Evolutionary conservation across 768 basidiomycete genomes (phyloP).

Genomic region (Gymnopilus junonius): DNA sequence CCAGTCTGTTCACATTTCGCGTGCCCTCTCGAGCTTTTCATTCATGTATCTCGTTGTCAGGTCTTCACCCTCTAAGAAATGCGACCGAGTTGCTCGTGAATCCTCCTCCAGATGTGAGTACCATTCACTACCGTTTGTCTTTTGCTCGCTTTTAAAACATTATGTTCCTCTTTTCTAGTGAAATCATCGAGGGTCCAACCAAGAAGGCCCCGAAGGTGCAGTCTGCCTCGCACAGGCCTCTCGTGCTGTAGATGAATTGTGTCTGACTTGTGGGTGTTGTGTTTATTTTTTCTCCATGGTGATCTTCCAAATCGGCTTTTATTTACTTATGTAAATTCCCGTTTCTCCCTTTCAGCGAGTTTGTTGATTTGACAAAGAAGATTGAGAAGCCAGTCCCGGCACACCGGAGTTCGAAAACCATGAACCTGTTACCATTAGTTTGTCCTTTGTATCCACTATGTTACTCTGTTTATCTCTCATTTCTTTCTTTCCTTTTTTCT

Average conservation of each 20-base stretch:
- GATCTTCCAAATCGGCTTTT: not conserved
- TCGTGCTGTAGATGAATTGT: not conserved
- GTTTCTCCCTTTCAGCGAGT: not conserved
- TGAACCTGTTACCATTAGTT: not conserved
- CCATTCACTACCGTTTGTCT: not conserved
- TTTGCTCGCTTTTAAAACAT: not conserved
- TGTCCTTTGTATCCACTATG: not conserved
- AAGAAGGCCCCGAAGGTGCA: not conserved
- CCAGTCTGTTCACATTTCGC: not conserved
- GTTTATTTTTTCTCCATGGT: not conserved
- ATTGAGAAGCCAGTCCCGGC: not conserved
- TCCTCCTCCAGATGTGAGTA: not conserved
- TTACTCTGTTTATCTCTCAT: not conserved
- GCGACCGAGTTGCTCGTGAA: not conserved
- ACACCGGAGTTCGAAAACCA: not conserved
- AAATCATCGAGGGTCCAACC: not conserved
- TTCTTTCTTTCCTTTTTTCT: not conserved
- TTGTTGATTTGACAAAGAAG: not conserved
- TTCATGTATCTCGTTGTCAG: not conserved
- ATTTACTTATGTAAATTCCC: not conserved
- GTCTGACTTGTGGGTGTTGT: not conserved
- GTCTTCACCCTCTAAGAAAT: not conserved
- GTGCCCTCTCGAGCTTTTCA: not conserved
- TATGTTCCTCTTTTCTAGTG: not conserved
- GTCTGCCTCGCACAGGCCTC: not conserved